Percentiles rank a stretch among this genome's conserved stretches.
Conservation (phyloP, 306 rosid species). For the Lithocarpus polystachyus region DNA sequence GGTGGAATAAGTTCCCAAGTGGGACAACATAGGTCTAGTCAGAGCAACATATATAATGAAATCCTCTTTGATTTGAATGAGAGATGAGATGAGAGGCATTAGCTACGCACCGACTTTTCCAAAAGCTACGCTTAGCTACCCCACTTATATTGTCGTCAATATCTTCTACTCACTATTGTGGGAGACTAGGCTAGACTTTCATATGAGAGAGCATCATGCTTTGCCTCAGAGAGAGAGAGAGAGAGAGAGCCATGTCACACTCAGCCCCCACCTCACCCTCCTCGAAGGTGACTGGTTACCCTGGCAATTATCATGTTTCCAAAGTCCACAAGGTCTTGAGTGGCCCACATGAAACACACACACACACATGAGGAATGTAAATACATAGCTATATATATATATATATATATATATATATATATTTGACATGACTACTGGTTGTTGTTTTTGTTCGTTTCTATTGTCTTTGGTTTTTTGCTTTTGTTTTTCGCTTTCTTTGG, state of each 20-base stretch:
- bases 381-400: neutral
- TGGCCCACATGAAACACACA: neutral
- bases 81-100: conserved; percentile 19
- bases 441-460: neutral
- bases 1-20: conserved; percentile 18
- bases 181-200: neutral
- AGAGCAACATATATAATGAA: conserved; percentile 16
- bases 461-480: neutral
- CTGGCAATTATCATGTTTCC: neutral
- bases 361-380: neutral
- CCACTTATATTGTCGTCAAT: conserved; percentile 20
- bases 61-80: conserved; percentile 19
- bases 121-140: conserved; percentile 31
- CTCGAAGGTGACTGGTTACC: neutral
- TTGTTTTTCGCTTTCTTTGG: neutral
- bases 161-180: conserved; percentile 11
- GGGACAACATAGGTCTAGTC: conserved; percentile 43
- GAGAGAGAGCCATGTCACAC: neutral
- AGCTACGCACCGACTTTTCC: conserved; percentile 30
- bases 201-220: neutral
- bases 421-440: neutral
- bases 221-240: neutral
- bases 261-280: conserved; percentile 2
- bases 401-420: neutral
- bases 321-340: neutral